These are phyloP conservation scores for Pythium aquatile DNA, from an alignment of 352 stramenopile species.

Conservation along the genomic window DNA sequence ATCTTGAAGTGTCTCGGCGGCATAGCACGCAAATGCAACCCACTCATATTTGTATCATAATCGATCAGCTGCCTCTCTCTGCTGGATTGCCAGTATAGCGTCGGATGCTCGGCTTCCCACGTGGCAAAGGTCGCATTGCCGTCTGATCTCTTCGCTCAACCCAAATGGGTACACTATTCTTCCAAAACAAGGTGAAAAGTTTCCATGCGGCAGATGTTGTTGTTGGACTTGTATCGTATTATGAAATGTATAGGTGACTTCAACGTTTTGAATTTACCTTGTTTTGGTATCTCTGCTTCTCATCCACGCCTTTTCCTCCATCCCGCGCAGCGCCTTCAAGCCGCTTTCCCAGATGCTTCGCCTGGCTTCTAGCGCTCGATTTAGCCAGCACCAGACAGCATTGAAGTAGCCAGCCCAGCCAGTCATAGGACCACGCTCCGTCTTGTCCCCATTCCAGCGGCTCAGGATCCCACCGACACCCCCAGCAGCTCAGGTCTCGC, in stretches of 20 bases:
- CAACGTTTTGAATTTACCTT: conserved; percentile 8
- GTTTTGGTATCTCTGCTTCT: conserved; percentile 3
- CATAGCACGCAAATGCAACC: background rate
- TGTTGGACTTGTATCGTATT: background rate
- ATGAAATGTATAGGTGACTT: conserved; percentile 2
- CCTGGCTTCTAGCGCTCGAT: conserved; percentile 23
- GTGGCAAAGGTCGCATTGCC: background rate
- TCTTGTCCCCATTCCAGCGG: background rate
- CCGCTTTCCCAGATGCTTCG: conserved; percentile 20
- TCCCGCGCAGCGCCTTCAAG: conserved; percentile 10
- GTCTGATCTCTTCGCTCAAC: conserved; percentile 2
- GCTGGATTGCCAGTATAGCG: conserved; percentile 5
- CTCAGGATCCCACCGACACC: conserved; percentile 2
- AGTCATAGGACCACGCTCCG: background rate
- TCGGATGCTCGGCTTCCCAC: background rate
- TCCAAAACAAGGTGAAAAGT: background rate
- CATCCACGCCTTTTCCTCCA: background rate
- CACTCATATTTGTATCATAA: background rate
- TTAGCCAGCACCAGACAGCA: background rate
- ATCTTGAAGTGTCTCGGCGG: conserved; percentile 4
- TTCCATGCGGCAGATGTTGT: background rate
- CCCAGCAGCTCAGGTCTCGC: background rate
- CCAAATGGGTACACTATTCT: background rate
- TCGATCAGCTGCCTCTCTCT: background rate
- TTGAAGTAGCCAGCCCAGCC: background rate